Percentiles rank a stretch among this genome's conserved stretches.
phyloP scores from a whole-genome alignment of 768 basidiomycete genomes.

The Galerina marginata region DNA sequence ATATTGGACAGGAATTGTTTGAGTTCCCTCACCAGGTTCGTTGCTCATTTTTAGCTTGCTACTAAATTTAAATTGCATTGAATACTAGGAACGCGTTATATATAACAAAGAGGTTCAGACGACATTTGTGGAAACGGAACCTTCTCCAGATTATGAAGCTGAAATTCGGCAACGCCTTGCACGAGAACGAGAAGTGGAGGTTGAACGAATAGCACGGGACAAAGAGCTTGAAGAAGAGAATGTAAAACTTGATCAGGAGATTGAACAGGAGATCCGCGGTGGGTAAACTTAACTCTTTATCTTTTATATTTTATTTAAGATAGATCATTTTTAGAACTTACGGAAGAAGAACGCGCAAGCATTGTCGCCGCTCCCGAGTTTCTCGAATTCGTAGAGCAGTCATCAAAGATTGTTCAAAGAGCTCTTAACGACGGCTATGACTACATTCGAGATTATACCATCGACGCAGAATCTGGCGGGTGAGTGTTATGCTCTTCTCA shows the following conservation, averaged over 20 bases:
- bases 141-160: slow-evolving; percentile 61
- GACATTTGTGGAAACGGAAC: slow-evolving; percentile 61
- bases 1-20: slow-evolving; percentile 88
- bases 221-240: slow-evolving; percentile 85
- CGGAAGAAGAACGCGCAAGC: slow-evolving; percentile 82
- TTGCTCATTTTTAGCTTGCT: background rate
- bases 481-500: slow-evolving; percentile 40
- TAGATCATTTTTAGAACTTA: slow-evolving; percentile 60
- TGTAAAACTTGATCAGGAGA: slow-evolving; percentile 82
- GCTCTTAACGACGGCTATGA: slow-evolving; percentile 96
- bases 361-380: slow-evolving; percentile 92
- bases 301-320: background rate
- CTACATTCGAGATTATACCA: slow-evolving; percentile 96
- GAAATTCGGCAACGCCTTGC: slow-evolving; percentile 75
- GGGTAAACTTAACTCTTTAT: slow-evolving; percentile 4
- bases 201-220: slow-evolving; percentile 62
- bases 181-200: slow-evolving; percentile 71
- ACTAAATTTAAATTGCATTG: slow-evolving; percentile 3
- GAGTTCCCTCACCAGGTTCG: slow-evolving; percentile 86
- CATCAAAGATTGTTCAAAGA: slow-evolving; percentile 93
- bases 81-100: slow-evolving; percentile 69
- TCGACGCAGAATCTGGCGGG: slow-evolving; percentile 84
- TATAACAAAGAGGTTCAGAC: slow-evolving; percentile 91
- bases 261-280: slow-evolving; percentile 88
- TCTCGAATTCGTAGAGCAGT: slow-evolving; percentile 91